These are phyloP conservation scores for Leccinum solheimii DNA, from an alignment of 1,284 basidiomycete genomes.

Conservation along the genomic window DNA sequence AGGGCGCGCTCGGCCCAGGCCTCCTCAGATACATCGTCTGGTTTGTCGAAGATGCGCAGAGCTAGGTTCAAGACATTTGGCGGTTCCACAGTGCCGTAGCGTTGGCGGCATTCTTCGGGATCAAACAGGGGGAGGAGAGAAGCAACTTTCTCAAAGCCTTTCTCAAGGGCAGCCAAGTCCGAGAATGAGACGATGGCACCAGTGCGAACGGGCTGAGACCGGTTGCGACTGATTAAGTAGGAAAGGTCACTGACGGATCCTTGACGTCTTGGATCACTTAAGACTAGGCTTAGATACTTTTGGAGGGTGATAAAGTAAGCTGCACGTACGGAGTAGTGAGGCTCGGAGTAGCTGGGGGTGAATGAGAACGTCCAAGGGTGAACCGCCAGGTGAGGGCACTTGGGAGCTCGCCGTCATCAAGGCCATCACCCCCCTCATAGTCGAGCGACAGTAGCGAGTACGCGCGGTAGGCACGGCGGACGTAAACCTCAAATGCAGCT, in stretches of 20 bases:
- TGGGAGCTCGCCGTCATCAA: slow-evolving; percentile 79
- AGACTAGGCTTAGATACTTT: slow-evolving; percentile 19
- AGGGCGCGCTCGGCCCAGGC: slow-evolving; percentile 79
- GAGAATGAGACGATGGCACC: slow-evolving; percentile 91
- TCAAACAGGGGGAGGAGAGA: slow-evolving; percentile 74
- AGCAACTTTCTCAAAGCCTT: slow-evolving; percentile 74
- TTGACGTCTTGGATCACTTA: slow-evolving; percentile 53
- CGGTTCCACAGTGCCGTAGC: slow-evolving; percentile 71
- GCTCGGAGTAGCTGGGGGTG: slow-evolving; percentile 76
- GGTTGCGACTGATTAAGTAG: slow-evolving; percentile 82
- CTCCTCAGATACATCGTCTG: slow-evolving; percentile 76
- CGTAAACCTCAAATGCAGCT: slow-evolving; percentile 97
- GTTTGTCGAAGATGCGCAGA: slow-evolving; percentile 78
- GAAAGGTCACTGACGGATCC: slow-evolving; percentile 93
- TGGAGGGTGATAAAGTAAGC: not conserved
- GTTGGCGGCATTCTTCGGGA: slow-evolving; percentile 66
- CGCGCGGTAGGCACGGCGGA: slow-evolving; percentile 93
- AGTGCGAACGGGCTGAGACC: slow-evolving; percentile 83
- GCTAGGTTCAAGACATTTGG: slow-evolving; percentile 96
- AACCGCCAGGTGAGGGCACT: slow-evolving; percentile 90
- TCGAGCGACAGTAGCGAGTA: slow-evolving; percentile 77
- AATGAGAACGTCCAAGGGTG: slow-evolving; percentile 80
- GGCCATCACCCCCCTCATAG: slow-evolving; percentile 85
- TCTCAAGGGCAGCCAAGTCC: slow-evolving; percentile 67
- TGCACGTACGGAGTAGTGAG: slow-evolving; percentile 59